These are phyloP conservation scores for Malania oleifera DNA, from an alignment of 164 flowering plant species.

Conservation along the genomic window DNA sequence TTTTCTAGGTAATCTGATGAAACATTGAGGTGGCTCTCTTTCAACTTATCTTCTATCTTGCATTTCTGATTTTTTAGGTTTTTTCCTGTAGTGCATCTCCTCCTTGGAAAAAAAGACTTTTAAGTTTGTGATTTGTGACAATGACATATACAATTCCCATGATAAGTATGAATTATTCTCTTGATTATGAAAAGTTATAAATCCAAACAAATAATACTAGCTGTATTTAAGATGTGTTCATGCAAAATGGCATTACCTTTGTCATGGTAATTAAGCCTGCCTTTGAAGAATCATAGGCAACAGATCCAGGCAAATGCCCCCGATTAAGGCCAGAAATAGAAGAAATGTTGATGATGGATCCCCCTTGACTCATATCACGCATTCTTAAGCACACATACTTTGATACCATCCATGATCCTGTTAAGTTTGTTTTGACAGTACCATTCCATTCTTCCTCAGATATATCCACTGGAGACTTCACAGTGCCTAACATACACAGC, in stretches of 20 bases:
- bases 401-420: slow-evolving; percentile 72
- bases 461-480: slow-evolving; percentile 39
- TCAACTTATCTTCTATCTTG: too few species aligned
- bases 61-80: too few species aligned
- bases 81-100: too few species aligned
- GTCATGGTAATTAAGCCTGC: slow-evolving; percentile 51
- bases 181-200: too few species aligned
- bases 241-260: slow-evolving; percentile 36
- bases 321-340: slow-evolving; percentile 64
- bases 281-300: slow-evolving; percentile 59
- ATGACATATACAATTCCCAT: too few species aligned
- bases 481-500: slow-evolving; percentile 31
- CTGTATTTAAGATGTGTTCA: too few species aligned
- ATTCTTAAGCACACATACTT: slow-evolving; percentile 49
- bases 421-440: slow-evolving; percentile 47
- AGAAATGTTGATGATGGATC: slow-evolving; percentile 72
- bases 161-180: too few species aligned
- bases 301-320: slow-evolving; percentile 54
- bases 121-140: too few species aligned
- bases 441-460: slow-evolving; percentile 68
- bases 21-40: too few species aligned
- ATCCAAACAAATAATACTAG: too few species aligned
- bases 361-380: slow-evolving; percentile 47
- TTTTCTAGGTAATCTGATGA: too few species aligned
- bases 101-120: too few species aligned